Conservation (phyloP, 108 stramenopile species). For the Mayamaea pseudoterrestris region DNA sequence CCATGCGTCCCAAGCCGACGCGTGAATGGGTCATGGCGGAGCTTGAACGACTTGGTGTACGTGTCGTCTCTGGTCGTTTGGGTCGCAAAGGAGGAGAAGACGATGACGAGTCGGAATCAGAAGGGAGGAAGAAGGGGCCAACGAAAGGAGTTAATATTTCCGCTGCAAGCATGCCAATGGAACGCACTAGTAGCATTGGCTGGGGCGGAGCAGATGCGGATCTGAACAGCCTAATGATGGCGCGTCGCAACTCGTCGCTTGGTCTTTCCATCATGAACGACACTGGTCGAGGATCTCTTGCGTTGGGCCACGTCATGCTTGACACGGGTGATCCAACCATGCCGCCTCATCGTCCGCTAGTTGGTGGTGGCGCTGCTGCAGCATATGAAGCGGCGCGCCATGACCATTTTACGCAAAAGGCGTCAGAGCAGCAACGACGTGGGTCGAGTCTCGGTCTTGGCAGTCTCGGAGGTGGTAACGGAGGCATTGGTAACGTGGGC, state of each 20-base stretch:
- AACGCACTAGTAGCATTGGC: slow-evolving; percentile 28
- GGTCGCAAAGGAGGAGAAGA: slow-evolving; percentile 66
- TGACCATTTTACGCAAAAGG: slow-evolving; percentile 18
- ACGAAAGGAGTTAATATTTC: background rate
- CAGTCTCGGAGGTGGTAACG: slow-evolving; percentile 21
- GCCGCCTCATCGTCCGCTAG: slow-evolving; percentile 59
- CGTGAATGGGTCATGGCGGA: slow-evolving; percentile 87
- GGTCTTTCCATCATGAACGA: slow-evolving; percentile 42
- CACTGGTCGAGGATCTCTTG: slow-evolving; percentile 32
- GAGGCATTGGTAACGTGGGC: slow-evolving; percentile 34
- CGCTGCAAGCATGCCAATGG: slow-evolving; percentile 10
- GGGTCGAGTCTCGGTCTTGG: slow-evolving; percentile 38
- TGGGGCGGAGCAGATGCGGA: slow-evolving; percentile 25
- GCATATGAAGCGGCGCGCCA: slow-evolving; percentile 78
- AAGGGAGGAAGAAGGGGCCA: slow-evolving; percentile 2
- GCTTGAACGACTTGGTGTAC: slow-evolving; percentile 72
- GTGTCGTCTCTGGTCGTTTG: slow-evolving; percentile 70
- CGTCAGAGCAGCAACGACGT: slow-evolving; percentile 39
- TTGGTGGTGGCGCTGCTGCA: slow-evolving; percentile 68
- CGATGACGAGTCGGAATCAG: slow-evolving; percentile 23
- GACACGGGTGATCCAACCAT: slow-evolving; percentile 26
- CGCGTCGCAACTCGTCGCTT: slow-evolving; percentile 34
- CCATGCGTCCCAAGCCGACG: slow-evolving; percentile 84
- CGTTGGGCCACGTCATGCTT: slow-evolving; percentile 21
- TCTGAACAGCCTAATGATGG: slow-evolving; percentile 28